These are phyloP conservation scores for Eucommia ulmoides DNA, from an alignment of 257 asterid species.

Conservation along the genomic window DNA sequence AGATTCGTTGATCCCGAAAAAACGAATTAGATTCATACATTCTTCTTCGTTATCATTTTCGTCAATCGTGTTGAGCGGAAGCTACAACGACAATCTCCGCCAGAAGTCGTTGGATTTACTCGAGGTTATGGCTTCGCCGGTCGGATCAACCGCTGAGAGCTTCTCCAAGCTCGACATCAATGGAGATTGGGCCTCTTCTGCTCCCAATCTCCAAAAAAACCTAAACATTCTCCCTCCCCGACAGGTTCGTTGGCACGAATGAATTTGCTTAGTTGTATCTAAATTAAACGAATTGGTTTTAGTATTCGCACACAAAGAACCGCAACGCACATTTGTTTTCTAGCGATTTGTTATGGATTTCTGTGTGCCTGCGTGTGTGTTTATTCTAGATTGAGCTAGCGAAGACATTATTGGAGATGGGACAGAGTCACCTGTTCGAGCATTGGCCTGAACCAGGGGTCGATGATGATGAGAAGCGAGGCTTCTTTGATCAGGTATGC, in stretches of 20 bases:
- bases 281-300: neutral
- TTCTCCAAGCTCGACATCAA: constrained; percentile 26
- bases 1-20: too few species aligned
- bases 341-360: neutral
- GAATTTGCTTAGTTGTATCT: neutral
- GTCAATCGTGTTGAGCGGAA: too few species aligned
- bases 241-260: constrained; percentile 27
- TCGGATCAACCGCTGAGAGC: constrained; percentile 30
- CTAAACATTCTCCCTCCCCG: constrained; percentile 49
- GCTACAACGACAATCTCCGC: too few species aligned
- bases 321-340: neutral
- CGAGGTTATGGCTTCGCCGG: constrained; percentile 21
- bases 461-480: constrained; percentile 59
- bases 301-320: neutral
- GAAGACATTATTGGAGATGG: constrained; percentile 51
- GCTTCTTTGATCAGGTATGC: constrained; percentile 70
- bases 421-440: constrained; percentile 71
- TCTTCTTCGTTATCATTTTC: too few species aligned
- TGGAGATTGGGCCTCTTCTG: constrained; percentile 11
- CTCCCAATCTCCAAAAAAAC: constrained; percentile 59
- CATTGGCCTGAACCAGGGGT: constrained; percentile 85
- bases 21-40: too few species aligned
- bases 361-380: neutral
- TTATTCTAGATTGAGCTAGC: constrained; percentile 68
- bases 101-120: neutral